Percentiles rank a stretch among this genome's conserved stretches.
Conservation (phyloP, 441 rosid species). For the Euphorbia schlechtendalii region DNA sequence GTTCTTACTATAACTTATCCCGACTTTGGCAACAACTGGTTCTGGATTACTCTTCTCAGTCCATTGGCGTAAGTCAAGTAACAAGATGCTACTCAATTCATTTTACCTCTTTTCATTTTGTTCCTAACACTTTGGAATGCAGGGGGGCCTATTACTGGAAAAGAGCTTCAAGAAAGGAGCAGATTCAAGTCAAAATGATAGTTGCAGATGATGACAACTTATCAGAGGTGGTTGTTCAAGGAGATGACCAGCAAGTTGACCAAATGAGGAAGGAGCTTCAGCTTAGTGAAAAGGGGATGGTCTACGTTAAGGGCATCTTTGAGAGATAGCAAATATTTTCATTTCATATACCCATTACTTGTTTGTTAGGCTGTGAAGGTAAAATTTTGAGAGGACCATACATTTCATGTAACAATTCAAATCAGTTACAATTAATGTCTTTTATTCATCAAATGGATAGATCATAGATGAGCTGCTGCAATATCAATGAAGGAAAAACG, state of each 20-base stretch:
- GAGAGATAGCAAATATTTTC: slow-evolving; percentile 47
- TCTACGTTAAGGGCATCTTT: slow-evolving; percentile 76
- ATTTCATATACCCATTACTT: too few species aligned
- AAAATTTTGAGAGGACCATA: too few species aligned
- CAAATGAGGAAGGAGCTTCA: slow-evolving; percentile 80
- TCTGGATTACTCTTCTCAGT: slow-evolving; percentile 60
- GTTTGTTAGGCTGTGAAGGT: too few species aligned
- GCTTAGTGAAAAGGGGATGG: slow-evolving; percentile 83
- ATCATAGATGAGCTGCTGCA: too few species aligned
- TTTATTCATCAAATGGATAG: too few species aligned
- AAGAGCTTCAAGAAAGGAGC: slow-evolving; percentile 77
- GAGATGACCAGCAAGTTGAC: slow-evolving; percentile 88
- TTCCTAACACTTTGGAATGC: slow-evolving; percentile 18
- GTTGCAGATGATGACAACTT: slow-evolving; percentile 47
- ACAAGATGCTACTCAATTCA: neutral
- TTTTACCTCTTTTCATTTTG: neutral
- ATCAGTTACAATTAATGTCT: too few species aligned
- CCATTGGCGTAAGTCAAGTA: slow-evolving; percentile 68
- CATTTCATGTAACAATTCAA: too few species aligned
- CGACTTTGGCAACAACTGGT: slow-evolving; percentile 86
- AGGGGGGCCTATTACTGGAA: slow-evolving; percentile 92
- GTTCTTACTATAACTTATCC: slow-evolving; percentile 76
- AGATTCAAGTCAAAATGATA: slow-evolving; percentile 75
- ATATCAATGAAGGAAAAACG: neutral
- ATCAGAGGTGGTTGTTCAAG: slow-evolving; percentile 69